Evolutionary conservation across 1,139 yeast genomes (phyloP).

Genomic region (Saccharomyces hybrid): DNA sequence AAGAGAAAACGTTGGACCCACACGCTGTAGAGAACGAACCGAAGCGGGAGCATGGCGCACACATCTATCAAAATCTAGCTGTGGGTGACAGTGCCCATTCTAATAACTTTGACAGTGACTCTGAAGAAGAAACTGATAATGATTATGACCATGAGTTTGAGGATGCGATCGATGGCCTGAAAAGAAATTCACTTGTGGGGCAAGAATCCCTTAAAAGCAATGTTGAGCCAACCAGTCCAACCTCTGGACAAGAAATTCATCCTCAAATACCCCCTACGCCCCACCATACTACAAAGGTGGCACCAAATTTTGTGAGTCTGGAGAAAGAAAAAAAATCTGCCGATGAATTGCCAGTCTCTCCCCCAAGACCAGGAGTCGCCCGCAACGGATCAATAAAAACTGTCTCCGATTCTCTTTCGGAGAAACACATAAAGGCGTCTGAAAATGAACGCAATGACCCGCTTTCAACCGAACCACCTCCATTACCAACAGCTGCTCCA

Average conservation of each 20-base stretch:
- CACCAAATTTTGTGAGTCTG: background rate
- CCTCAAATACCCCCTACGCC: background rate
- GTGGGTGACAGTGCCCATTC: background rate
- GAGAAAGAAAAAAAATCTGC: background rate
- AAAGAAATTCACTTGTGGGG: background rate
- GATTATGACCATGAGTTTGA: background rate
- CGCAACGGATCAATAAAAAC: background rate
- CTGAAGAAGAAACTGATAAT: background rate
- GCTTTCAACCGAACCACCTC: background rate
- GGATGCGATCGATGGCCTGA: background rate
- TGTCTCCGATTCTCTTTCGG: background rate
- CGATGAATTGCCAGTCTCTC: background rate
- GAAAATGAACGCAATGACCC: background rate
- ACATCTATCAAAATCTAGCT: background rate
- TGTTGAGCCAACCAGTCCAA: background rate
- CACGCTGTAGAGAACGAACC: constrained; percentile 6
- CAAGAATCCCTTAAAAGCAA: background rate
- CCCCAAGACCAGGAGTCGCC: background rate
- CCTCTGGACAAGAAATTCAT: background rate
- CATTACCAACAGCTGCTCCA: background rate
- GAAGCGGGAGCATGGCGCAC: background rate
- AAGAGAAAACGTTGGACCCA: constrained; percentile 11
- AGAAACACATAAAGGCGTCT: background rate
- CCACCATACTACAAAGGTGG: background rate
- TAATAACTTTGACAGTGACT: background rate